Conservation (phyloP, 2,329 filamentous ascomycete species). For the Trichoderma pleuroti region DNA sequence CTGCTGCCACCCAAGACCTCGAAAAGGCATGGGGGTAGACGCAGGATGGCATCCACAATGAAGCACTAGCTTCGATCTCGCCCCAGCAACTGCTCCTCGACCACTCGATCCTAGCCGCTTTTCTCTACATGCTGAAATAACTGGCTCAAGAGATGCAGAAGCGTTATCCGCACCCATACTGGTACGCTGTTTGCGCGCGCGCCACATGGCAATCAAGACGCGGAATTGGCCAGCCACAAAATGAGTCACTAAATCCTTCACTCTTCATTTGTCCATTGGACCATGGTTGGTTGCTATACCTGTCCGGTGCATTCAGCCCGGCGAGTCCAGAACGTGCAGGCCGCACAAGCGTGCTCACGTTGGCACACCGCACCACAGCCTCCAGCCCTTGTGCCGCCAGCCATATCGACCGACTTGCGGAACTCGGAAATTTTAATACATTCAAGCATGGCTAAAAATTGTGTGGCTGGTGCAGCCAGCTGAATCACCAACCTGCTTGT, state of each 20-base stretch:
- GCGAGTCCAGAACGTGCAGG: not conserved
- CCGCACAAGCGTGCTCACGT: not conserved
- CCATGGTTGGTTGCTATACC: not conserved
- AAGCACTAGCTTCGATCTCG: slow-evolving; percentile 17
- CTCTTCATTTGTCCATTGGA: not conserved
- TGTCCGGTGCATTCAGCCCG: not conserved
- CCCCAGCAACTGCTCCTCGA: not conserved
- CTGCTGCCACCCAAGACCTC: not conserved
- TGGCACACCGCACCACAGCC: not conserved
- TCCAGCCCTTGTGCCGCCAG: not conserved
- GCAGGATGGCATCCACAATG: slow-evolving; percentile 9
- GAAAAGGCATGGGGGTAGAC: not conserved
- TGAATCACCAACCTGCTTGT: slow-evolving; percentile 9
- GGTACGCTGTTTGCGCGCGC: not conserved
- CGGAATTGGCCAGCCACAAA: not conserved
- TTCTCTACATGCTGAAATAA: not conserved
- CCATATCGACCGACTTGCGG: not conserved
- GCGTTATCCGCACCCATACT: not conserved
- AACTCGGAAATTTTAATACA: slow-evolving; percentile 11
- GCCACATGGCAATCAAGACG: not conserved
- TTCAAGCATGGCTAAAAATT: slow-evolving; percentile 5
- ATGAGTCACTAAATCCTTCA: slow-evolving; percentile 2
- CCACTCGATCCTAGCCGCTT: not conserved
- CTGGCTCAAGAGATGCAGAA: not conserved
- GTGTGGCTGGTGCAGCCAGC: slow-evolving; percentile 6